Evolutionary conservation across 2,329 filamentous ascomycete genomes (phyloP).

Genomic region (Cladosporium sp.): DNA sequence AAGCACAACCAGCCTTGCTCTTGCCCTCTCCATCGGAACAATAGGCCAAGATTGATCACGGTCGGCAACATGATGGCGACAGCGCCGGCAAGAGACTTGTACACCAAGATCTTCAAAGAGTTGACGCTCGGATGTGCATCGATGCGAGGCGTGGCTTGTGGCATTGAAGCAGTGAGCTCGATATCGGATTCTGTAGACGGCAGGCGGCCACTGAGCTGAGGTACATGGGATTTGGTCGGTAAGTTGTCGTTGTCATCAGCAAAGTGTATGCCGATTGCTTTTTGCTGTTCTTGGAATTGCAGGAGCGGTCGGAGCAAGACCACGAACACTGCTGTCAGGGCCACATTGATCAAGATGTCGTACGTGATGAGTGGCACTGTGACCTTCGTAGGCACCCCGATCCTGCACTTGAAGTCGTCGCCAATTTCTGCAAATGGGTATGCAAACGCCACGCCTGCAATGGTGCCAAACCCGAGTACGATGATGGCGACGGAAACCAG

Average conservation of each 20-base stretch:
- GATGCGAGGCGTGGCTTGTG: background rate
- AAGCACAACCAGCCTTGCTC: constrained; percentile 46
- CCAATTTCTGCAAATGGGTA: constrained; percentile 37
- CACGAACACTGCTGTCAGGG: constrained; percentile 43
- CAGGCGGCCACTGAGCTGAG: background rate
- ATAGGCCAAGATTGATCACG: constrained; percentile 38
- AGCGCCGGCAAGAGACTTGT: constrained; percentile 41
- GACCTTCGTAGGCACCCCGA: constrained; percentile 41
- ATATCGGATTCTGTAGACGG: background rate
- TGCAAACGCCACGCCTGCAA: constrained; percentile 26
- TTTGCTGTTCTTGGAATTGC: constrained; percentile 28
- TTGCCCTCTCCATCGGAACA: constrained; percentile 35
- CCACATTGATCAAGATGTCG: constrained; percentile 41
- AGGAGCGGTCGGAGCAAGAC: constrained; percentile 36
- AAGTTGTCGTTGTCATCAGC: background rate
- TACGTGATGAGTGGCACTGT: constrained; percentile 40
- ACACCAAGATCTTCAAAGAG: constrained; percentile 42
- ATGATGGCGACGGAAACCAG: constrained; percentile 31
- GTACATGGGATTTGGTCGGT: background rate
- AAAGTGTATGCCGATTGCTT: background rate
- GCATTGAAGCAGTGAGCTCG: background rate
- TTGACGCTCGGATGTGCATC: constrained; percentile 26
- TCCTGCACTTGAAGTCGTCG: constrained; percentile 39
- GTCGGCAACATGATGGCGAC: constrained; percentile 43
- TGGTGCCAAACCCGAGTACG: constrained; percentile 23